Base-by-base conservation (phyloP, 2,329 filamentous ascomycete species). In the Chaetothyriales sp. region DNA sequence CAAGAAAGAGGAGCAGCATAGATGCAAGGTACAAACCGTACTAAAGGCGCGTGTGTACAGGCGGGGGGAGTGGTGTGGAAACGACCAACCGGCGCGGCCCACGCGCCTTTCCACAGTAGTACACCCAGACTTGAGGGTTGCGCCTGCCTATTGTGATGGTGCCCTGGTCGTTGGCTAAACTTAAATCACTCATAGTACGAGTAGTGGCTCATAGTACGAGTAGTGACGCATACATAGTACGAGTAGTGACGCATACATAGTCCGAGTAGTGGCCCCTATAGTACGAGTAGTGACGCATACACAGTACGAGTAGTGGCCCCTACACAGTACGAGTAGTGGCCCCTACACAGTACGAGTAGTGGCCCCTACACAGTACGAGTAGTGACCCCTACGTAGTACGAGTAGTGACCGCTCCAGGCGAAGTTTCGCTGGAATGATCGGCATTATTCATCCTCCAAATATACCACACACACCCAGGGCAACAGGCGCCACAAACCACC, bases 1-100 rank as follows among this genome's bases (percentile, higher is more conserved):
- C 13, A 18, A 50, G n/a, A 60, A 60, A 49, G 46, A 44, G 47
- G 59, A 56, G 50, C 57, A 51, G 43, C 49, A 25, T 9, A 5
- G 56, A 57, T 47, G 49, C 48, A 28, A 55, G 59, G 47, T 61
- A 55, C 48, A 60, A 54, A 29, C 59, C 57, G 9, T 60, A 60
- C 25, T 60, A 51, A 60, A 43, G 5, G 18, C 19, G 5, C n/a
- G 33, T 9, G 10, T 15, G n/a, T n/a, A n/a, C n/a, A n/a, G 33
- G 33, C 10, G 33, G 19, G 4, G 29, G 29, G 10, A 33, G 10
- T 5, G 9, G 29, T 13, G 2, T 33, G 29, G 10, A 40, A 40
- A 40, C n/a, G 33, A 40, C 33, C 33, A 40, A 40, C 33, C 33
- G 33, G 33, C 15, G 33, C 33, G 10, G 29, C 29, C 29, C 29